Evolutionary conservation across 129 eudicot genomes (phyloP).

Genomic region (Tagetes erecta): DNA sequence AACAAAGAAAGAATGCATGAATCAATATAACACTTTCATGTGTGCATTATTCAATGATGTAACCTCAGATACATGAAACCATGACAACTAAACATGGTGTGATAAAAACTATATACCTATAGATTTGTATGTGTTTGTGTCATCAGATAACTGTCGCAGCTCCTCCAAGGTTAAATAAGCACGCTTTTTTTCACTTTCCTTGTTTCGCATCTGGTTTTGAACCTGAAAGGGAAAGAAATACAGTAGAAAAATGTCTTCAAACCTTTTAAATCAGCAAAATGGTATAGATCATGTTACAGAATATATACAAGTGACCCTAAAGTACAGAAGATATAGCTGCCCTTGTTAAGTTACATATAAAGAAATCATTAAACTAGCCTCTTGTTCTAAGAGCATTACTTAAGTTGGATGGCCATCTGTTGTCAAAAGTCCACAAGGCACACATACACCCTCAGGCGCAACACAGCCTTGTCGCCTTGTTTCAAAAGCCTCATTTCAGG

Average conservation of each 20-base stretch:
- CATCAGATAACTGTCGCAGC: constrained; percentile 73
- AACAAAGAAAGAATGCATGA: constrained; percentile 14
- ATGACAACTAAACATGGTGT: not conserved
- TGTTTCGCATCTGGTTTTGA: constrained; percentile 83
- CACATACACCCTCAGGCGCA: too few relatives aligned
- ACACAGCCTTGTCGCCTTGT: too few relatives aligned
- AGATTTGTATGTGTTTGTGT: constrained; percentile 91
- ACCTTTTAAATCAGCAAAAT: constrained; percentile 12
- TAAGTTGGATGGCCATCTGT: too few relatives aligned
- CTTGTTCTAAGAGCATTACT: not conserved
- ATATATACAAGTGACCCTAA: not conserved
- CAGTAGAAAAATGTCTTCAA: not conserved
- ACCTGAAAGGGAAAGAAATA: constrained; percentile 44
- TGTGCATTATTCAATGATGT: not conserved
- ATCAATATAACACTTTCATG: constrained; percentile 5
- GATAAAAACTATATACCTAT: constrained; percentile 48
- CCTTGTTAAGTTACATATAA: not conserved
- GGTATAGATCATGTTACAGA: not conserved
- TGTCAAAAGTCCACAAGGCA: too few relatives aligned
- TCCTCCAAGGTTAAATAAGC: constrained; percentile 95
- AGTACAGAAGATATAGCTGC: not conserved
- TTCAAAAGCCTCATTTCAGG: too few relatives aligned
- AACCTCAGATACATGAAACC: constrained; percentile 4
- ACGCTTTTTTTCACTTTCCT: constrained; percentile 93
- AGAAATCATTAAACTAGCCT: not conserved